Conservation (phyloP, 805 yeast genomes). For the Hyphopichia homilentoma region DNA sequence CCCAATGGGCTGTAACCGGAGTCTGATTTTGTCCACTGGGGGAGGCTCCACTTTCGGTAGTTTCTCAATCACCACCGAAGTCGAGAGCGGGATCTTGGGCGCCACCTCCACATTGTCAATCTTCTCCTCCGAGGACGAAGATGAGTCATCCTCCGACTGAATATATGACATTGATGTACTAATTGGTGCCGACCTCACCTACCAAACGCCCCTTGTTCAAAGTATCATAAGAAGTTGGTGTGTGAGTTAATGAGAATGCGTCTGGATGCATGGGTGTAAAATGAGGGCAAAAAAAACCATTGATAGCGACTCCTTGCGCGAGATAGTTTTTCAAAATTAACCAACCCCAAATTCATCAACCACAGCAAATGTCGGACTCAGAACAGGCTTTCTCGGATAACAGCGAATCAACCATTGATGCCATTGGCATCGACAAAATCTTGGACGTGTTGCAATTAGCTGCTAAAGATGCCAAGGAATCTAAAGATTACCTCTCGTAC, state of each 20-base stretch:
- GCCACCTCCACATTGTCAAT: conserved; percentile 6
- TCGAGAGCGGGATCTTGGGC: conserved; percentile 15
- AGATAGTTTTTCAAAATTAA: too few species aligned
- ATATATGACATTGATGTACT: background rate
- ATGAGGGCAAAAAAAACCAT: too few species aligned
- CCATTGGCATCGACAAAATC: conserved; percentile 19
- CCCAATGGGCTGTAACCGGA: conserved; percentile 61
- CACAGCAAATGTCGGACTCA: conserved; percentile 19
- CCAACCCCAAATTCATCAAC: too few species aligned
- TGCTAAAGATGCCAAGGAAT: conserved; percentile 34
- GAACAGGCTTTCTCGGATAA: conserved; percentile 12
- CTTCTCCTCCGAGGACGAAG: conserved; percentile 8
- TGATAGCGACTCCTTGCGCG: too few species aligned
- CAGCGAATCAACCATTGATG: conserved; percentile 20
- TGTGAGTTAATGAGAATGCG: too few species aligned
- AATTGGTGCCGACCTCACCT: background rate
- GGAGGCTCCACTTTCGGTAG: conserved; percentile 1
- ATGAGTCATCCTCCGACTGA: conserved; percentile 3
- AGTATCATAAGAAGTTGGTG: too few species aligned
- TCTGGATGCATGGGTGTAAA: too few species aligned
- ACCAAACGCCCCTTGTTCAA: too few species aligned
- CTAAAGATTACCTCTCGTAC: conserved; percentile 64
- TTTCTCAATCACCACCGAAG: conserved; percentile 8
- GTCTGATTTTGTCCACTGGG: conserved; percentile 33
- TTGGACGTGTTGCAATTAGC: conserved; percentile 27